Evolutionary conservation across 768 basidiomycete genomes (phyloP).

Genomic region (Kwoniella sp.): DNA sequence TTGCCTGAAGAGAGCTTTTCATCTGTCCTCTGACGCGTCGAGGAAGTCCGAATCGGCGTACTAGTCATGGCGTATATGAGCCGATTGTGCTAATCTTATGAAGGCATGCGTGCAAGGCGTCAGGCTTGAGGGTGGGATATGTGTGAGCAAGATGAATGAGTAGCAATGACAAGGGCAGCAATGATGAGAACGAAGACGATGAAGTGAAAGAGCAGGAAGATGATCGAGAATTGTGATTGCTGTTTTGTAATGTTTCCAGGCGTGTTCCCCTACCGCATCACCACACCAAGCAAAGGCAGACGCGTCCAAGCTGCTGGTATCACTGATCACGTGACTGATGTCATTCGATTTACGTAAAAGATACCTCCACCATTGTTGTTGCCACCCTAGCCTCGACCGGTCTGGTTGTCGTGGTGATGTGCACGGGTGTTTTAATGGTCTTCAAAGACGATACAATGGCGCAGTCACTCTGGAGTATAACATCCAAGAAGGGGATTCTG

Average conservation of each 20-base stretch:
- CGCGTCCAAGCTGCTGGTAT: constrained; percentile 14
- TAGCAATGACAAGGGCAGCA: too few relatives aligned
- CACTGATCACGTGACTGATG: constrained; percentile 4
- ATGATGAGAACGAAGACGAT: too few relatives aligned
- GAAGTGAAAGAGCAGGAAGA: constrained; percentile 1
- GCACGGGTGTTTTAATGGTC: neutral
- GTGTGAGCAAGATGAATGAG: too few relatives aligned
- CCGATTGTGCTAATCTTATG: too few relatives aligned
- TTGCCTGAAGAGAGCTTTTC: constrained; percentile 14
- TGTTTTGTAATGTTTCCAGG: constrained; percentile 12
- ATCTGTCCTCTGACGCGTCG: constrained; percentile 3
- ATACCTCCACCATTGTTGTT: constrained; percentile 13
- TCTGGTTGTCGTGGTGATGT: neutral
- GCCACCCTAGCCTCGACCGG: neutral
- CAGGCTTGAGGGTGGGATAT: too few relatives aligned
- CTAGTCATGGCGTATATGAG: neutral
- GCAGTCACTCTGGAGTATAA: neutral
- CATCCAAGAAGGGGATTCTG: too few relatives aligned
- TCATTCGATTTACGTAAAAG: constrained; percentile 1
- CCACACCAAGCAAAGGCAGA: constrained; percentile 4
- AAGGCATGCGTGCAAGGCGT: too few relatives aligned
- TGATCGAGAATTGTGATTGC: constrained; percentile 1
- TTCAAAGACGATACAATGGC: neutral
- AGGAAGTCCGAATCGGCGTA: neutral
- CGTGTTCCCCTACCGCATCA: too few relatives aligned